phyloP scores from a whole-genome alignment of 768 basidiomycete genomes.

The Boletus sensibilis region DNA sequence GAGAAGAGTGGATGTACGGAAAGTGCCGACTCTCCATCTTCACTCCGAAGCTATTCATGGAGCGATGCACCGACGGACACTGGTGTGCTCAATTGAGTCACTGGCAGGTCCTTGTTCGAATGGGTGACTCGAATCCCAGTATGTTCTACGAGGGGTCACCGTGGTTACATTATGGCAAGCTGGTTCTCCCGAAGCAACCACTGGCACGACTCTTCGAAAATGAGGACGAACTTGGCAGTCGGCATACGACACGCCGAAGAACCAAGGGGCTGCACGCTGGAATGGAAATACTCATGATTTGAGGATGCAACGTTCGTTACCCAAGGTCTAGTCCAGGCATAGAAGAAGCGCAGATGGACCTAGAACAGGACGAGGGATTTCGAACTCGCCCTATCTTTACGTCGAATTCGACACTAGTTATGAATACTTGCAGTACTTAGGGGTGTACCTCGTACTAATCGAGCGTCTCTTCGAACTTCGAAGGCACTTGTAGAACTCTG shows the following conservation, averaged over 20 bases:
- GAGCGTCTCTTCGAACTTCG: not conserved
- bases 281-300: constrained; percentile 3
- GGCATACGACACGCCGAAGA: not conserved
- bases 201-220: not conserved
- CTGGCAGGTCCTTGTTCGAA: not conserved
- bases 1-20: not conserved
- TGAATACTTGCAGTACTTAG: not conserved
- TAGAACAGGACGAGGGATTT: not conserved
- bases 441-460: not conserved
- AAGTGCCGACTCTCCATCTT: not conserved
- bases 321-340: not conserved
- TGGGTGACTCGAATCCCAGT: not conserved
- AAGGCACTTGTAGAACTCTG: too few relatives aligned
- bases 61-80: not conserved
- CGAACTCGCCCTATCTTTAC: not conserved
- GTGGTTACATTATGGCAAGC: constrained; percentile 20
- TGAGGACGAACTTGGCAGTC: not conserved
- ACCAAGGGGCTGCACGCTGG: not conserved
- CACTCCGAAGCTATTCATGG: not conserved
- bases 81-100: not conserved
- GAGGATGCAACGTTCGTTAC: not conserved
- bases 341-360: not conserved
- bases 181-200: not conserved
- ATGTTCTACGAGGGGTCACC: not conserved
- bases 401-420: not conserved